phyloP scores from a whole-genome alignment of 1,284 basidiomycete genomes.

The Ganoderma meredithae region DNA sequence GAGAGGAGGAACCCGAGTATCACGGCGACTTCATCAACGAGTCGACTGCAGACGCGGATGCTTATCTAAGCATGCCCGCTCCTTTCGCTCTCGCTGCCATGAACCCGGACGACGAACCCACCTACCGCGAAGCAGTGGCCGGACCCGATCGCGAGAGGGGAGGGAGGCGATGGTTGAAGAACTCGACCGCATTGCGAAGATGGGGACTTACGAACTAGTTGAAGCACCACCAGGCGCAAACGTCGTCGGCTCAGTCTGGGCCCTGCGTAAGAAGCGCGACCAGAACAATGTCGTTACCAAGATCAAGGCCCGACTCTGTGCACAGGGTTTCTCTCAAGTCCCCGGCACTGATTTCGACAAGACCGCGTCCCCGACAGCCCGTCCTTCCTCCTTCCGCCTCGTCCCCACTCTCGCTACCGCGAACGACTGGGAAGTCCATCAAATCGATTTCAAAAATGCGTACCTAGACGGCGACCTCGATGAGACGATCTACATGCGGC shows the following conservation, averaged over 20 bases:
- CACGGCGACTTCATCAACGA: background rate
- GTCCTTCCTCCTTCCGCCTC: conserved; percentile 40
- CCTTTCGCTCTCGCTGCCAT: conserved; percentile 16
- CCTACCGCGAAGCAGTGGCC: conserved; percentile 34
- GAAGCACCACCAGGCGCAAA: conserved; percentile 35
- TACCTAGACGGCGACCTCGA: conserved; percentile 40
- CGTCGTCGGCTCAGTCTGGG: conserved; percentile 38
- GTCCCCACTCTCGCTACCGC: conserved; percentile 44
- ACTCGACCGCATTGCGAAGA: conserved; percentile 25
- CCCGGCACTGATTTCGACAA: conserved; percentile 51
- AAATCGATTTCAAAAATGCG: conserved; percentile 43
- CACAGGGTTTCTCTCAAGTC: conserved; percentile 51
- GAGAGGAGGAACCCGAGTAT: background rate
- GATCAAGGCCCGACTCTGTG: conserved; percentile 50
- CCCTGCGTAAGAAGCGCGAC: conserved; percentile 49
- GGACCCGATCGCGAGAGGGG: conserved; percentile 27
- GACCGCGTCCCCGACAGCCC: conserved; percentile 47
- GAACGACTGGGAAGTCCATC: conserved; percentile 38
- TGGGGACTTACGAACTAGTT: conserved; percentile 36
- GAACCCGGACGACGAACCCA: conserved; percentile 18
- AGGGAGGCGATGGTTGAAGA: conserved; percentile 17
- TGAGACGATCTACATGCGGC: conserved; percentile 36
- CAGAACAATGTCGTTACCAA: conserved; percentile 39
- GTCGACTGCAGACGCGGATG: background rate
- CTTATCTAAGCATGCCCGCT: background rate